A percentile compares a stretch with the other conserved stretches of the same genome.
Conservation (phyloP, 1,139 yeast species). For the Candida neerlandica region DNA sequence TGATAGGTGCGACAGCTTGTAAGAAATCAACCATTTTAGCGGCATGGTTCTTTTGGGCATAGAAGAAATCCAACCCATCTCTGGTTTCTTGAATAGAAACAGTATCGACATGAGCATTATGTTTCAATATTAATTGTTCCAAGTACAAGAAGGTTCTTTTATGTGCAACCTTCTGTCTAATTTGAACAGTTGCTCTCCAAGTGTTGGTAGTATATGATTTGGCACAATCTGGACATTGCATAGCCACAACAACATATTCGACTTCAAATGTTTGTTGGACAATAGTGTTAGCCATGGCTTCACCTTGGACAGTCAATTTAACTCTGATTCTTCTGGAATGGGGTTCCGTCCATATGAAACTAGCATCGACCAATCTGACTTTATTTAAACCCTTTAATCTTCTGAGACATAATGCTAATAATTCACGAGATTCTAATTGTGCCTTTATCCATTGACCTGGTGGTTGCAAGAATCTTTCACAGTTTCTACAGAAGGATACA, state of each 20-base stretch:
- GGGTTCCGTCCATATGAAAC: constrained; percentile 98
- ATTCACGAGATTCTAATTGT: constrained; percentile 87
- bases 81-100: constrained; percentile 88
- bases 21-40: constrained; percentile 91
- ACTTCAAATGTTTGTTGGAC: constrained; percentile 96
- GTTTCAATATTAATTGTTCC: constrained; percentile 91
- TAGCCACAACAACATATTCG: constrained; percentile 89
- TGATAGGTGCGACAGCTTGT: constrained; percentile 84
- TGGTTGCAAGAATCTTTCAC: constrained; percentile 94
- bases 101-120: constrained; percentile 94
- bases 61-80: constrained; percentile 95
- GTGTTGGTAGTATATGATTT: constrained; percentile 93
- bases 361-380: constrained; percentile 89
- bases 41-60: constrained; percentile 88
- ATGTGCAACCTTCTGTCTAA: constrained; percentile 95
- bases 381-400: constrained; percentile 86
- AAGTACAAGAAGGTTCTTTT: constrained; percentile 93
- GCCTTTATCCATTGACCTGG: constrained; percentile 94
- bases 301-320: constrained; percentile 94
- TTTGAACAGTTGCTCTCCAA: constrained; percentile 97
- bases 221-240: constrained; percentile 99
- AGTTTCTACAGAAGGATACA: constrained; percentile 91
- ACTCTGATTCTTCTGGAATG: constrained; percentile 93
- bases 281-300: constrained; percentile 88
- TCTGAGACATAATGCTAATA: constrained; percentile 86